Percentiles rank a stretch among this genome's conserved stretches.
Conservation (phyloP, 768 basidiomycete species). For the Sistotremastrum niveocremeum region DNA sequence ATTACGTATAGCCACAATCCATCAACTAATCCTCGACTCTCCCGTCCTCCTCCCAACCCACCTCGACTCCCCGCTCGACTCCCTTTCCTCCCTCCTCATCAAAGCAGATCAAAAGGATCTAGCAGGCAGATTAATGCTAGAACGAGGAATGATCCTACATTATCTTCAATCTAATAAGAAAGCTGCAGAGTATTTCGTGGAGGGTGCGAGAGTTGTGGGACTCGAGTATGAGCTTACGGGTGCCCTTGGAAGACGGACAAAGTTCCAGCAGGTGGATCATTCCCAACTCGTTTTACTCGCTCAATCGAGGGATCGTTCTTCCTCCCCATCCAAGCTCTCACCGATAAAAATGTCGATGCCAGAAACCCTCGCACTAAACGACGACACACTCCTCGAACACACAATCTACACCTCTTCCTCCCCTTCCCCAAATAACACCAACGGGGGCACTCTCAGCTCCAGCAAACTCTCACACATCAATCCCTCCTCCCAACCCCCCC, state of each 20-base stretch:
- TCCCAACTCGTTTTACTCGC: constrained; percentile 91
- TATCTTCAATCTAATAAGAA: constrained; percentile 57
- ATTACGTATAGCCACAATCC: constrained; percentile 58
- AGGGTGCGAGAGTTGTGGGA: constrained; percentile 62
- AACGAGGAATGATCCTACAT: constrained; percentile 72
- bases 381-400: constrained; percentile 91
- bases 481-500: constrained; percentile 69
- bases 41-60: constrained; percentile 43
- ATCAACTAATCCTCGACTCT: constrained; percentile 70
- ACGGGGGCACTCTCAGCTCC: constrained; percentile 7
- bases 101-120: constrained; percentile 44
- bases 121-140: constrained; percentile 51
- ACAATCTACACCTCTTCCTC: constrained; percentile 79
- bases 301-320: constrained; percentile 5
- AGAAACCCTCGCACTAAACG: constrained; percentile 75
- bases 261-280: constrained; percentile 75
- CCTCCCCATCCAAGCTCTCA: constrained; percentile 7
- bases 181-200: constrained; percentile 66
- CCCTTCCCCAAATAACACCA: constrained; percentile 23
- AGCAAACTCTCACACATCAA: constrained; percentile 57
- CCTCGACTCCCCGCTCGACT: constrained; percentile 17
- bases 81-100: constrained; percentile 28
- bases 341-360: constrained; percentile 31
- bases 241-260: constrained; percentile 85
- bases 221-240: constrained; percentile 87